Conservation (phyloP, 164 flowering plant species). For the Chimonanthus salicifolius region DNA sequence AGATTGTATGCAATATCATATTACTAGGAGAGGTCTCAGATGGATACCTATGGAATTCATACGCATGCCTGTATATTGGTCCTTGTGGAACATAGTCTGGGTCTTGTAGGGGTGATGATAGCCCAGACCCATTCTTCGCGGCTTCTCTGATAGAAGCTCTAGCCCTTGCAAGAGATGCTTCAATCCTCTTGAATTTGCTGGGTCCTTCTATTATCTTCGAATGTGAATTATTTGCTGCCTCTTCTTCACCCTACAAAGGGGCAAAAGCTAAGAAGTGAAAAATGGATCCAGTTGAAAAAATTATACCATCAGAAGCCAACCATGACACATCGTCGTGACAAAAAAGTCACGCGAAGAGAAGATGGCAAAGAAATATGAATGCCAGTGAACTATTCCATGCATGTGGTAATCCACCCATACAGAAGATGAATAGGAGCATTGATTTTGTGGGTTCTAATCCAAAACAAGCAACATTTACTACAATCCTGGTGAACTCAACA, state of each 20-base stretch:
- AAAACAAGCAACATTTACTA: no score
- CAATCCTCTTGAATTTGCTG: slow-evolving; percentile 21
- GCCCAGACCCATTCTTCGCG: slow-evolving; percentile 5
- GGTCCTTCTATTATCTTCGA: not conserved
- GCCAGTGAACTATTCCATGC: no score
- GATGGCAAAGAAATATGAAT: no score
- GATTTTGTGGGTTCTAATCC: no score
- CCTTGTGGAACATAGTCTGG: slow-evolving; percentile 29
- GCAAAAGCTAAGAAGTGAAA: not conserved
- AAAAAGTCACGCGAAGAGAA: no score
- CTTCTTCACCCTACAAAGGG: not conserved
- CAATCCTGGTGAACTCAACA: no score
- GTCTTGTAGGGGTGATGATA: slow-evolving; percentile 7
- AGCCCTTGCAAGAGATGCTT: slow-evolving; percentile 28
- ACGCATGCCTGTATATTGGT: slow-evolving; percentile 34
- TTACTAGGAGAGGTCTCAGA: not conserved
- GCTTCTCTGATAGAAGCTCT: slow-evolving; percentile 31
- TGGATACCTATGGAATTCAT: slow-evolving; percentile 29
- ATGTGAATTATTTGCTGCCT: not conserved
- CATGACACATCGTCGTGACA: no score
- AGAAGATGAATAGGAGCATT: no score
- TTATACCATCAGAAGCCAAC: no score
- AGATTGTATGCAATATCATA: no score
- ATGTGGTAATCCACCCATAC: no score
- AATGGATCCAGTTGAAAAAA: not conserved